A percentile compares a stretch with the other conserved stretches of the same genome.
phyloP scores from a whole-genome alignment of 148 eudicot species.

The Vaccinium macrocarpon region DNA sequence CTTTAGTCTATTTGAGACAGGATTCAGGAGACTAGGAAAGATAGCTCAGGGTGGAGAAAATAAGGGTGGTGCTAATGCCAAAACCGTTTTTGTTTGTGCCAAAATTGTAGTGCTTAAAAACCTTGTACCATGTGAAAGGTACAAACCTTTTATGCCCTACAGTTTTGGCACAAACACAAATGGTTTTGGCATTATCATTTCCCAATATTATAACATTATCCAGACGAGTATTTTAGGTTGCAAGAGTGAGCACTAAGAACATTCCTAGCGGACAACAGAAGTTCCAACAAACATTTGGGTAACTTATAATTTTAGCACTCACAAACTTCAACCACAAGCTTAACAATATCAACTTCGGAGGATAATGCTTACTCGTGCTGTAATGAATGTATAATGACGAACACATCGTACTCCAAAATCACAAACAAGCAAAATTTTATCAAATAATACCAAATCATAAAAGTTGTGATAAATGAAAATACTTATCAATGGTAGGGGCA shows the following conservation, averaged over 20 bases:
- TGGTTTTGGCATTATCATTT: too few relatives aligned
- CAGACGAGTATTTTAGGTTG: neutral
- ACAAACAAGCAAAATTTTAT: neutral
- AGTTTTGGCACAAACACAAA: too few relatives aligned
- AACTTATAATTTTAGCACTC: neutral
- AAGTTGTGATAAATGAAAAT: neutral
- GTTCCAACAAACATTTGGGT: neutral
- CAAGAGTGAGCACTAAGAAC: conserved; percentile 5
- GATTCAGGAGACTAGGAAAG: neutral
- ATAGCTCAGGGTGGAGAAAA: neutral
- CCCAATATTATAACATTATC: neutral
- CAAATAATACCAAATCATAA: neutral
- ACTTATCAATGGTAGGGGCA: neutral
- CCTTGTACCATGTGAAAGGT: too few relatives aligned
- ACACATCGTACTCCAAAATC: neutral
- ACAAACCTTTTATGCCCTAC: too few relatives aligned
- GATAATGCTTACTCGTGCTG: neutral
- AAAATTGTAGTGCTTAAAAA: too few relatives aligned
- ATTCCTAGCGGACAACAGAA: neutral
- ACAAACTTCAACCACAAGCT: neutral
- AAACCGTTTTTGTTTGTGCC: too few relatives aligned
- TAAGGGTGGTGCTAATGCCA: too few relatives aligned
- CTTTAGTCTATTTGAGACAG: neutral
- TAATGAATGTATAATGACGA: neutral
- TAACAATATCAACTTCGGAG: neutral